These are phyloP conservation scores for Pleochaeta shiraiana DNA, from an alignment of 2,329 filamentous ascomycete genomes.

Conservation along the genomic window DNA sequence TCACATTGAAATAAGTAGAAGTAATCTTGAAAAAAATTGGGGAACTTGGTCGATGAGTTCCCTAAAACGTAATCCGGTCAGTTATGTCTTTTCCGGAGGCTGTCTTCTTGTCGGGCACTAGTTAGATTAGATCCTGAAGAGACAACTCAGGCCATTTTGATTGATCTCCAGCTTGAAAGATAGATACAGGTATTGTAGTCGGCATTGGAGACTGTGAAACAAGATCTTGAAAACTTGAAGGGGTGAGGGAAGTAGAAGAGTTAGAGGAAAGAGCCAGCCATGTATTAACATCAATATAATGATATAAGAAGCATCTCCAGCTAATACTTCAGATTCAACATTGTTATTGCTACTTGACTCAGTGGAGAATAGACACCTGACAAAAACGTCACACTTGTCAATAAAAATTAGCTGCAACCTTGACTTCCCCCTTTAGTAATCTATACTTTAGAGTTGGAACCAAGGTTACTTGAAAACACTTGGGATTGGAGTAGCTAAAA, in stretches of 20 bases:
- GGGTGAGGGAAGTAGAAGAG: background rate
- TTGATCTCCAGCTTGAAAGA: background rate
- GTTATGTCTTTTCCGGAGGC: background rate
- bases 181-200: background rate
- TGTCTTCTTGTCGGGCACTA: background rate
- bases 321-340: background rate
- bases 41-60: background rate
- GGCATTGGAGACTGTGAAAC: background rate
- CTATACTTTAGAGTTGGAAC: background rate
- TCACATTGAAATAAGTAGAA: background rate
- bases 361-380: background rate
- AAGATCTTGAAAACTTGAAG: background rate
- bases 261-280: background rate
- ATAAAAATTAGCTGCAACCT: no score
- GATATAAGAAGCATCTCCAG: no score
- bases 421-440: no score
- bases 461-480: background rate
- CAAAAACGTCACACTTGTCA: no score
- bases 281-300: background rate
- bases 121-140: background rate
- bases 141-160: background rate
- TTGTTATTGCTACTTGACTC: background rate
- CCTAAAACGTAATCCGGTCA: background rate
- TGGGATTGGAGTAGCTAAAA: background rate
- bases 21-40: conserved; percentile 3